Evolutionary conservation across 2,329 filamentous ascomycete genomes (phyloP), one percentile per base, ranked within the genome.

Genomic region (Fusarium multiceps): DNA sequence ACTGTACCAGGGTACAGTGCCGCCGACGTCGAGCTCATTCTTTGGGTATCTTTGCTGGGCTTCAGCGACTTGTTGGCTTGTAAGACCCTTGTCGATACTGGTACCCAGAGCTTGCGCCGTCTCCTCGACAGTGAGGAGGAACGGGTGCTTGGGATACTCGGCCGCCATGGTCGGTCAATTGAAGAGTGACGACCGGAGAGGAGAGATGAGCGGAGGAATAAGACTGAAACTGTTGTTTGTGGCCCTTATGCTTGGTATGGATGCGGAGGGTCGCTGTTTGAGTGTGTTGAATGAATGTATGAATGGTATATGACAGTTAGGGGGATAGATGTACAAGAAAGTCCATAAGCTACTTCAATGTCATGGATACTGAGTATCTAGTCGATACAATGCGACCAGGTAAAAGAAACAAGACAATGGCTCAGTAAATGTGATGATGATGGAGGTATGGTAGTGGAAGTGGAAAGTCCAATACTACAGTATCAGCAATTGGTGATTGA

Each of bases 21-120:
- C 88, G 21, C 86, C 89, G 21, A 92, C 87, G 46, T 93, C 88
- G 21, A 94, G 84, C 75, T 93, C 90, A 80, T 94, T 94, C 20
- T 80, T 82, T 51, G 90, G 90, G 76, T 90, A 89, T 63, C 86
- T 83, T 23, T 85, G 79, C 59, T 89, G 85, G 25, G 90, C 82
- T 59, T 87, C 79, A 54, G 83, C 78, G 23, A 92, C 90, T 74
- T 91, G 87, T 11, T 81, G 78, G 18, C 86, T 84, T 12, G 84
- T 88, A 45, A 94, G 82, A 41, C 92, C 92, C 76, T 86, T 89
- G 65, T 93, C 90, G 56, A 89, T 76, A 75, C 91, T 85, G 55
- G 90, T 90, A 37, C 84, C 82, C 55, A 92, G 85, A 66, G 88
- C 85, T 56, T 86, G 81, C 28, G 87, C 88, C 63, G 92, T 90